phyloP scores from a whole-genome alignment of 164 flowering plant species.

The Nymphaea thermarum region DNA sequence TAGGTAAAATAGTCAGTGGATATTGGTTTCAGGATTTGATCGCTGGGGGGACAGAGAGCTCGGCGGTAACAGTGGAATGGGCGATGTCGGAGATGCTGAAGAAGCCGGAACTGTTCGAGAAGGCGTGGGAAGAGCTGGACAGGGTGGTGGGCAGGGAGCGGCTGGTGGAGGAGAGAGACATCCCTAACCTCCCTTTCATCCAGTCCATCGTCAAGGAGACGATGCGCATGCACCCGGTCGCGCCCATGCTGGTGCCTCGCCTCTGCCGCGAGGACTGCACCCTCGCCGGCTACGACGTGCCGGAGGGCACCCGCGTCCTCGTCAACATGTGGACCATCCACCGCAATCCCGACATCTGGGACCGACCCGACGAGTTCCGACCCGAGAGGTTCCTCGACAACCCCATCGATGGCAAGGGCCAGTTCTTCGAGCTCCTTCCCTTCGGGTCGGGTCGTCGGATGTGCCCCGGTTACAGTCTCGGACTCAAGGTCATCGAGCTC shows the following conservation, averaged over 20 bases:
- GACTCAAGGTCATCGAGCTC: conserved; percentile 37
- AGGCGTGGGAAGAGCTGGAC: conserved; percentile 63
- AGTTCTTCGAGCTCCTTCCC: conserved; percentile 54
- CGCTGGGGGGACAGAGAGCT: conserved; percentile 72
- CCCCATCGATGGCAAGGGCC: conserved; percentile 56
- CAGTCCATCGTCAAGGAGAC: conserved; percentile 65
- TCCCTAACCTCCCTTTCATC: conserved; percentile 40
- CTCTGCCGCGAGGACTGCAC: conserved; percentile 24
- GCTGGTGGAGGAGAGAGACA: conserved; percentile 67
- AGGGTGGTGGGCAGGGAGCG: conserved; percentile 49
- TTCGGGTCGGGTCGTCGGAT: conserved; percentile 74
- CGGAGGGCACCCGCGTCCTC: conserved; percentile 27
- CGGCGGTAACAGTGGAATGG: conserved; percentile 77
- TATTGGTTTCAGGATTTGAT: conserved; percentile 39
- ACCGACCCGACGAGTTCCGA: conserved; percentile 36
- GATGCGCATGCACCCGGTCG: conserved; percentile 75
- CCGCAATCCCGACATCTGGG: conserved; percentile 55
- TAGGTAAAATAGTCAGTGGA: no score
- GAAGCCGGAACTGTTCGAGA: conserved; percentile 37
- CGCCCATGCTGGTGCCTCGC: conserved; percentile 57
- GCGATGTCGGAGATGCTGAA: conserved; percentile 53
- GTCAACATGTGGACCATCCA: conserved; percentile 60
- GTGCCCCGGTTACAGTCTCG: conserved; percentile 67
- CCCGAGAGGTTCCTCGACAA: conserved; percentile 61
- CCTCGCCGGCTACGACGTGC: conserved; percentile 48